These are phyloP conservation scores for Yarrowia sp. DNA, from an alignment of 805 yeast species.

Conservation along the genomic window DNA sequence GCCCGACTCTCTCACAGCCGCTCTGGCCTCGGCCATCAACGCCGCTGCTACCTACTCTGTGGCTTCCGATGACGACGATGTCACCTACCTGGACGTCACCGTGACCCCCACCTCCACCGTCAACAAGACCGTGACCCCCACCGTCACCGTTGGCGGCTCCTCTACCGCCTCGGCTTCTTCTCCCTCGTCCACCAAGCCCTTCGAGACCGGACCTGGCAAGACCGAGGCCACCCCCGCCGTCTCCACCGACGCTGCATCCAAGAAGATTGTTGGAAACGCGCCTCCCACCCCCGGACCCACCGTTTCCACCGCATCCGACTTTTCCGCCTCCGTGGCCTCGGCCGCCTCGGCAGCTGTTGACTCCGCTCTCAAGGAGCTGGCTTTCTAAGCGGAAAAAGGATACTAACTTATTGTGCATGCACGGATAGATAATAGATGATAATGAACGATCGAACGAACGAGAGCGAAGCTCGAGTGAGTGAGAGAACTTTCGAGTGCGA, in stretches of 20 bases:
- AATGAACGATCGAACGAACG: not conserved
- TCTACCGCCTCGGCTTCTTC: conserved; percentile 9
- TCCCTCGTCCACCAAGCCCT: not conserved
- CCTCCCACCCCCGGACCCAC: conserved; percentile 30
- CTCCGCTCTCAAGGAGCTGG: conserved; percentile 26
- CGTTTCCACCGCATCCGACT: conserved; percentile 10
- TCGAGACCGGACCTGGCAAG: not conserved
- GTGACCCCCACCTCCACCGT: conserved; percentile 34
- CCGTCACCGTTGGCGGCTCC: conserved; percentile 28
- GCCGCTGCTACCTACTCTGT: conserved; percentile 26
- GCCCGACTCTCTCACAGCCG: conserved; percentile 22
- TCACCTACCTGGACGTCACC: conserved; percentile 31
- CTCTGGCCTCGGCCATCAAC: conserved; percentile 19
- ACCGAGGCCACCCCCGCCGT: conserved; percentile 15
- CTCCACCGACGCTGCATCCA: conserved; percentile 36
- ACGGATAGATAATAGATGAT: not conserved
- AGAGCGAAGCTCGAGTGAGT: not conserved
- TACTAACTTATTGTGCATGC: conserved; percentile 22
- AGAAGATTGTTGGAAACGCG: conserved; percentile 29
- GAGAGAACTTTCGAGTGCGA: not conserved
- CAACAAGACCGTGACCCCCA: conserved; percentile 31
- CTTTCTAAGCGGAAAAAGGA: not conserved
- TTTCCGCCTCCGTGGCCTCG: conserved; percentile 40
- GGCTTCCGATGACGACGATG: conserved; percentile 36
- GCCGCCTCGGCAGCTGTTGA: conserved; percentile 38